phyloP scores from a whole-genome alignment of 371 early-diverging fungal genomes.

The Saksenaea vasiformis region DNA sequence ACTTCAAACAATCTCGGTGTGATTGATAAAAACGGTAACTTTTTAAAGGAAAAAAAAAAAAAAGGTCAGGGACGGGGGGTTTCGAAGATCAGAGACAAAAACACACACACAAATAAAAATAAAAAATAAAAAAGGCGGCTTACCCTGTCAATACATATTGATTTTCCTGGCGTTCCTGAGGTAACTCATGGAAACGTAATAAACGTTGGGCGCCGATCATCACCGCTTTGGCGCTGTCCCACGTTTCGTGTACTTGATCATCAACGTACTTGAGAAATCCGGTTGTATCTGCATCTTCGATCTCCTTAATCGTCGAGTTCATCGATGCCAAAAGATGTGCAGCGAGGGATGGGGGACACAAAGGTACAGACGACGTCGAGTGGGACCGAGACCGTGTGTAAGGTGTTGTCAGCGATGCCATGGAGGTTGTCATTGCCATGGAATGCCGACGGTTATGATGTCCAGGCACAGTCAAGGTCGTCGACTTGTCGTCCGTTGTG shows the following conservation, averaged over 20 bases:
- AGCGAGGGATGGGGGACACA: constrained; percentile 8
- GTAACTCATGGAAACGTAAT: constrained; percentile 58
- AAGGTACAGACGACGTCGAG: constrained; percentile 2
- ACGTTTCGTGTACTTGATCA: constrained; percentile 44
- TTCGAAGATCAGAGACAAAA: too few relatives aligned
- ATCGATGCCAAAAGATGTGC: constrained; percentile 18
- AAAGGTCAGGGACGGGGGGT: background rate
- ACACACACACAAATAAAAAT: too few relatives aligned
- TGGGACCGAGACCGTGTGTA: constrained; percentile 20
- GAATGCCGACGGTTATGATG: constrained; percentile 1
- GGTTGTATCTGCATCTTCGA: constrained; percentile 36
- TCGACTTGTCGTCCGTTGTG: background rate
- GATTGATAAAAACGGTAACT: constrained; percentile 51
- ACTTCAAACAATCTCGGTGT: constrained; percentile 44
- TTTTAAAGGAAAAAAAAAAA: background rate
- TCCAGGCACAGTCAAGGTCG: background rate
- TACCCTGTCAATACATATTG: constrained; percentile 57
- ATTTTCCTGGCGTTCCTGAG: constrained; percentile 66
- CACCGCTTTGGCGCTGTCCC: constrained; percentile 53
- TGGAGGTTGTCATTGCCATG: constrained; percentile 1
- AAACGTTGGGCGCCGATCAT: constrained; percentile 57
- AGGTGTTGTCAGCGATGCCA: background rate
- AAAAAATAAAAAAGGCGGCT: background rate
- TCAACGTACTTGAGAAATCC: constrained; percentile 38
- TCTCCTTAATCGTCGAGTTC: constrained; percentile 25